Evolutionary conservation across 345 rosid species (phyloP), one percentile per base, ranked within the genome.

Genomic region (Carallia pectinifolia): DNA sequence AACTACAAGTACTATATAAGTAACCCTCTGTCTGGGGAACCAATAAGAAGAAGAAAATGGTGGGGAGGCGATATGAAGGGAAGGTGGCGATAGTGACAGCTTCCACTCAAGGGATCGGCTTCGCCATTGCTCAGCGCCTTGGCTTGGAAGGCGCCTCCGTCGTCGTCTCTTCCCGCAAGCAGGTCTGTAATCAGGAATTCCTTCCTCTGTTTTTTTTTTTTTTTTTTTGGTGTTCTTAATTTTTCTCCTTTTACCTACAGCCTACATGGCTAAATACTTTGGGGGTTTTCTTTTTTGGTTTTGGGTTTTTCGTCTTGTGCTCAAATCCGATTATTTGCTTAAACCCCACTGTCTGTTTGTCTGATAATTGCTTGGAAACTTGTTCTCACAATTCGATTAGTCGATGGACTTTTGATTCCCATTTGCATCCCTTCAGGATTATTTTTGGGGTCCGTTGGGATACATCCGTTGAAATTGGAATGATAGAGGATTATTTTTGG

Each of bases 41-140:
- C 23, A 40, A 40, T 38, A 68, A 13, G 44, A 23, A 16, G 47
- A 64, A 54, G 70, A 75, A 72, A 66, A 29, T 64, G 38, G 77
- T 4, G 0, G 72, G 85, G 44, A 78, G 79, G 64, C 82, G 97
- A 71, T 85, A 92, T 38, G 85, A 81, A 55, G 93, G 97, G 16
- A 91, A 92, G 74, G 97, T 92, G 0, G 97, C 93, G 47, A 84
- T 95, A 36, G 97, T 92, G 56, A 92, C 96, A 3, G 99, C 97
- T 44, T 95, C 99, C 2, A 92, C 99, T 48, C 96, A 95, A 74
- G 99, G 99, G 6, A 95, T 92, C 74, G 97, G 99, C 67, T 81
- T 87, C 72, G 72, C 81, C 72, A 89, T 92, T 66, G 89, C 92
- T 4, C 85, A 82, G 74, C 93, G 96, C 34, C 87, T 95, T 30